Base-by-base conservation (phyloP, 164 flowering plant genomes). In the Dillenia suffruticosa region DNA sequence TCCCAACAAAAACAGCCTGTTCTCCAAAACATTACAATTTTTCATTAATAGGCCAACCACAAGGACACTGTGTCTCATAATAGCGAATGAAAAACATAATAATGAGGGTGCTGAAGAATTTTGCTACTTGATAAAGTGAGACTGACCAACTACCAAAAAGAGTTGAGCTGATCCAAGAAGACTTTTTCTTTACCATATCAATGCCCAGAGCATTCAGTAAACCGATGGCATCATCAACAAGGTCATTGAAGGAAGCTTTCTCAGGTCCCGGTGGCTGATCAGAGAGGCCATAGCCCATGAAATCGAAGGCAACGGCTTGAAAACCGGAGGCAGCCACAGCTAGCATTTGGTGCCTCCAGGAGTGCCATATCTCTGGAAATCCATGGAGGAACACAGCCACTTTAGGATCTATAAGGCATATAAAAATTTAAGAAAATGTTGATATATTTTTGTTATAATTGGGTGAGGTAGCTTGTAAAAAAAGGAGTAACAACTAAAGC, bases 281-380 rank as follows among this genome's bases (percentile, higher is more conserved):
- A 44, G 83, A 80, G 15, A 80, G 66, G 8, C 80, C 81, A 56
- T 77, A 77, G 0, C 84, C 84, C 59, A 79, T 67, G 63, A 65
- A 73, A 61, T 80, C 81, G 9, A 78, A 78, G 1, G 79, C 78
- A 45, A 80, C 62, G 11, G 79, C 80, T 0, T 46, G 57, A 52
- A 53, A 47, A 3, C 66, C 58, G 14, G 59, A 50, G 52, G 44
- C 14, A 12, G 85, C 81, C 81, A 73, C 59, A 11, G 84, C 84
- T 10, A 81, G 49, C 86, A 85, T 78, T 79, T 85, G 87, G 70
- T 81, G 75, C 12, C 87, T 77, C 90, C 90, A 85, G 3, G 87
- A 63, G 74, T 85, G 82, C 85, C 90, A 85, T 64, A 81, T 78
- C 68, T 85, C 90, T 7, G 87, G 87, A 46, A 85, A 85, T 1